Base-by-base conservation (phyloP, 768 basidiomycete species). In the Lactarius vividus region DNA sequence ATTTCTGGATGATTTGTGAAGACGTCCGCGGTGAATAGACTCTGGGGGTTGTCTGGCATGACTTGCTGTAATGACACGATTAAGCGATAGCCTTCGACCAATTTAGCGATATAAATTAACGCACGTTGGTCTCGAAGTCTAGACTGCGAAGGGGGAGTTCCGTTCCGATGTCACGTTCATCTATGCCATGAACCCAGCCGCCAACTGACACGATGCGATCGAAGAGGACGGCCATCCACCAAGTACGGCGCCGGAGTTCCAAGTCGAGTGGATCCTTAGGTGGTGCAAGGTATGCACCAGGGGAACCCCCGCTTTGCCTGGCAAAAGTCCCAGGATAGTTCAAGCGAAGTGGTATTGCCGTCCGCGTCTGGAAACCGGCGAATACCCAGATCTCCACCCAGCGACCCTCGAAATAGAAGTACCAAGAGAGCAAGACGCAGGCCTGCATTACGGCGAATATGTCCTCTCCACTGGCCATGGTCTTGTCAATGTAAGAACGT, bases 301-400 rank as follows among this genome's bases (percentile, higher is more conserved):
- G 86, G n/a, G 88, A 86, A 61, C 81, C 83, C 69, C 80, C 84
- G 5, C 82, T 85, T 63, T 89, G 85, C 16, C 84, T 84, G 7
- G 87, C 85, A 72, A 88, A 92, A 20, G 92, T 92, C 40, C 92
- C 92, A 4, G 91, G 92, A 74, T 91, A 92, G 75, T 94, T 94
- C 31, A 93, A 77, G 52, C 92, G 86, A 35, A 94, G 80, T 6
- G 92, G 92, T 20, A 94, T 82, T 29, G 91, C 89, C 23, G 91
- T 89, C 35, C 92, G 83, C 18, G 88, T 91, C 73, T 92, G 89
- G 72, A 93, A 93, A 15, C 85, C 90, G 23, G 92, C 91, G 76
- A 92, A 92, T 46, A 93, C 89, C 92, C 92, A 94, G 4, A 94
- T 88, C 76, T 94, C 92, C 10, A 94, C 92, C 92, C 92, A 85